Evolutionary conservation across 345 rosid species (phyloP), one percentile per base, ranked within the genome.

Genomic region (Eutrema japonicum): DNA sequence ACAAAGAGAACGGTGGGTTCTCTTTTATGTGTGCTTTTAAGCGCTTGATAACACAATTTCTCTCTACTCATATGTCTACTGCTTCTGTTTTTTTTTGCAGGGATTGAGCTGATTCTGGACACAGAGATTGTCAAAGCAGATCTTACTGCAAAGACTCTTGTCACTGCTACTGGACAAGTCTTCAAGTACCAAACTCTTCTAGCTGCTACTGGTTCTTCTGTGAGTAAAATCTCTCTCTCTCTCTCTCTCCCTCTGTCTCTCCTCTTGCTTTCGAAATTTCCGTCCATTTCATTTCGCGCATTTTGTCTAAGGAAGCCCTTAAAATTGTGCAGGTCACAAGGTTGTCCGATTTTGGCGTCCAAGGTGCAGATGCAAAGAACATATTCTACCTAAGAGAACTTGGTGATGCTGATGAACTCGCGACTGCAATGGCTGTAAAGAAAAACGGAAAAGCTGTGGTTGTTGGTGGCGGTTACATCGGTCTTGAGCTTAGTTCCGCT

Each of bases 391-490:
- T 78, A 0, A 78, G 81, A 72, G 78, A 78, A 52, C 12, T 79
- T 0, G 64, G 58, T 0, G 75, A 79, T 59, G 79, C 79, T 64
- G 82, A 79, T 52, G 13, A 74, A 5, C 82, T 79, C 10, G 54
- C 41, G 8, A n/a, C 10, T 36, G 82, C 82, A 14, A 70, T 79
- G 64, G 27, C 58, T 18, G 33, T 6, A 18, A 91, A 89, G 83
- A 70, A 74, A 71, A 81, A 83, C 1, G 97, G 98, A 16, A 94
- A 89, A 71, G 89, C 87, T 30, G 98, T 94, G 60, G 81, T 94
- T 69, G 89, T 93, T 48, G 98, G 98, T 16, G 98, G 98, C 41
- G 98, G 98, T 64, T 91, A 93, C 85, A 93, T 93, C 16, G 98
- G 98, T 59, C 97, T 91, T 74, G 98, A 93, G 81, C 92, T 91